phyloP scores from a whole-genome alignment of 2,329 filamentous ascomycete species.

The Penicillium sclerotiorum region DNA sequence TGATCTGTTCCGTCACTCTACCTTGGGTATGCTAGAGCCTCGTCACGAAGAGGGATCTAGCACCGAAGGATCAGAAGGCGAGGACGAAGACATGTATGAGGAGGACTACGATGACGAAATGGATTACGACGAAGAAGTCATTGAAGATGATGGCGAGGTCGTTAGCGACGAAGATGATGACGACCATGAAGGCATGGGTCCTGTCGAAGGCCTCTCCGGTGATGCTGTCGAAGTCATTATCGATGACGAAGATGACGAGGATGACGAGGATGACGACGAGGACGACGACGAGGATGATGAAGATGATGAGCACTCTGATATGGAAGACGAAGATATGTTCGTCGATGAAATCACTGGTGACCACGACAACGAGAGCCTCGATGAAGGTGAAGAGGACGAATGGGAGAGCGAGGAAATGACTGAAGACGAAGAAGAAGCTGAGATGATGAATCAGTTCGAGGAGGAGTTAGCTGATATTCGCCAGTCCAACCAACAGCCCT shows the following conservation, averaged over 20 bases:
- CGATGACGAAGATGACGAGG: slow-evolving; percentile 69
- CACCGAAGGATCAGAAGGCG: slow-evolving; percentile 67
- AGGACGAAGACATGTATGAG: slow-evolving; percentile 91
- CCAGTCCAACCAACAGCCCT: slow-evolving; percentile 41
- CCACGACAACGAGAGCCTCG: slow-evolving; percentile 55
- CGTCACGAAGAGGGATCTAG: slow-evolving; percentile 79
- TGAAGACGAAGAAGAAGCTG: slow-evolving; percentile 49
- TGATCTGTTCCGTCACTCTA: slow-evolving; percentile 94
- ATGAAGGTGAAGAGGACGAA: slow-evolving; percentile 51
- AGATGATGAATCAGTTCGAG: slow-evolving; percentile 49
- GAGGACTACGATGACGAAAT: slow-evolving; percentile 87
- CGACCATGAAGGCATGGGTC: slow-evolving; percentile 83
- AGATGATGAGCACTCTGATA: slow-evolving; percentile 63
- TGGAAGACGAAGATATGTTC: slow-evolving; percentile 55
- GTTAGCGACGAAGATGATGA: slow-evolving; percentile 88
- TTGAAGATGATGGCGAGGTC: slow-evolving; percentile 78
- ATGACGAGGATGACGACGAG: slow-evolving; percentile 64
- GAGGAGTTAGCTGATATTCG: slow-evolving; percentile 45
- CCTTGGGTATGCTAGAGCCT: slow-evolving; percentile 90
- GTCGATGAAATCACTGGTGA: slow-evolving; percentile 59
- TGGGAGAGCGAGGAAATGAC: slow-evolving; percentile 55
- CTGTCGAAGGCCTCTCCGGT: slow-evolving; percentile 64
- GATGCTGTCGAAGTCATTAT: slow-evolving; percentile 84
- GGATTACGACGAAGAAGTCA: slow-evolving; percentile 85
- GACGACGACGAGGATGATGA: slow-evolving; percentile 65